Evolutionary conservation across 371 early-diverging fungal species (phyloP), one percentile per base, ranked within the genome.

Genomic region (Syncephalis plumigaleata): DNA sequence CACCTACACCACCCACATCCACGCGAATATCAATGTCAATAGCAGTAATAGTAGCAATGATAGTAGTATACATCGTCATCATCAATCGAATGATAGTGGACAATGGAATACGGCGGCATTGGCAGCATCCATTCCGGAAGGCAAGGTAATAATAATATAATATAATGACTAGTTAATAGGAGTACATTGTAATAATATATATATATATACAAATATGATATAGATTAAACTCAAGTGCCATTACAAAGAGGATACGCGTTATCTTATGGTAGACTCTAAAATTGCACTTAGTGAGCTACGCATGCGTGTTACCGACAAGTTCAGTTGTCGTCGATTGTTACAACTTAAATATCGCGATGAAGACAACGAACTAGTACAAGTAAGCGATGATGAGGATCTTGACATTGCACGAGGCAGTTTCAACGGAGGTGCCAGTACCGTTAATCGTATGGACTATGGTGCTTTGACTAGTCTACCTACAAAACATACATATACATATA

Each of bases 351-450:
- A 89, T 60, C 74, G 75, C 55, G 93, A 94, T 53, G 89, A 87
- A 52, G 92, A 89, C 44, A 75, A 79, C 47, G 84, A 84, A 51
- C 64, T 81, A 57, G 81, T 91, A 13, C 59, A 81, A 36, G 84
- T 94, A 77, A 81, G 81, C 20, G 92, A 91, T 59, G 76, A 91
- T 26, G 95, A 91, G 49, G 93, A 94, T 64, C 70, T 87, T 55
- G 75, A 79, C 49, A 76, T 90, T 62, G 90, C 88, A 25, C 65
- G 75, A 50, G 78, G 73, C 55, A 70, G 60, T 8, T 75, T 73
- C 39, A 63, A 69, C 42, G 62, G 63, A 31, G 70, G 39, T 20
- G 53, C 61, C 31, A 26, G 46, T 53, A 51, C 52, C 54, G 42
- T 66, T 2, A 67, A 74, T 49, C 68, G 72, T 42, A 55, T 77